Evolutionary conservation across 768 basidiomycete genomes (phyloP), one percentile per base, ranked within the genome.

Genomic region (Leccinum fibrillosum): DNA sequence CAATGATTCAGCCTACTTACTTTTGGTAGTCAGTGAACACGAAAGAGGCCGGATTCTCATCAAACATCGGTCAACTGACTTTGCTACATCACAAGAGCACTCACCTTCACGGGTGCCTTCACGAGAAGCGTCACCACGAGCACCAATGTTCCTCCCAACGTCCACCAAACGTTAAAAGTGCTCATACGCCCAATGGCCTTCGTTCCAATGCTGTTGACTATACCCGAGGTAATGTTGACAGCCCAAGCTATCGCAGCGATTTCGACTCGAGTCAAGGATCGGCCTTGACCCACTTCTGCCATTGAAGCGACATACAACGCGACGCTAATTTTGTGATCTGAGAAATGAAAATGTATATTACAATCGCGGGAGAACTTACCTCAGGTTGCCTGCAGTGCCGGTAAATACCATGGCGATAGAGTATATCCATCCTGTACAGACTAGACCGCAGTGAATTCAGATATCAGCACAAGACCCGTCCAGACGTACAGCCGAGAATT

Each of bases 401-500:
- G 83, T 84, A 61, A 84, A 79, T 21, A 78, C 76, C 82, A 85
- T 79, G 2, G 83, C 81, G 37, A 83, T 80, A n/a, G 83, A 78
- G 61, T 84, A 84, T 23, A 83, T 77, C 80, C 82, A 83, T 15
- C 83, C 83, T 17, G 82, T 83, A 58, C 76, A 77, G 49, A 73
- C 75, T 76, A 23, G 11, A 21, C 8, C 10, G 15, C 21, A n/a
- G n/a, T 62, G 13, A 62, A 49, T 25, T 7, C 6, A 10, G 1
- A 21, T 55, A 23, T 28, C 10, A 13, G 42, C 5, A 34, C 32
- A 21, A 34, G 52, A 44, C 48, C 17, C 7, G 21, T 39, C 25
- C 12, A 15, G 19, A 68, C 79, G 69, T 65, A 81, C 80, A 85
- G 19, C 82, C 83, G 5, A 84, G 73, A 17, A 82, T 70, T 2